Conservation (phyloP, 2,329 filamentous ascomycete species). For the Diplodia scrobiculata region DNA sequence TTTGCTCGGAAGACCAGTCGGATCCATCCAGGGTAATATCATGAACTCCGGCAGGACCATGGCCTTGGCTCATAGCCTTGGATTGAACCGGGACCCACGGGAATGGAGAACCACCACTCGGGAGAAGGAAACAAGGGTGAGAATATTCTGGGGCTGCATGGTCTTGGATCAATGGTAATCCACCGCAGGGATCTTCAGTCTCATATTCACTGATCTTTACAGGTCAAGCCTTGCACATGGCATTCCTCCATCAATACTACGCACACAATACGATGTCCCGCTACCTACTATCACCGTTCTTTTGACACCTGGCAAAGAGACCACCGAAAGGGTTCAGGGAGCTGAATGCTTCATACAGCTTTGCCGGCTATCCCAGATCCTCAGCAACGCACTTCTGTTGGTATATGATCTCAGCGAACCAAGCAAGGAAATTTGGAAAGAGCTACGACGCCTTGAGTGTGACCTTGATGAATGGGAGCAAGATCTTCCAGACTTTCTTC, state of each 20-base stretch:
- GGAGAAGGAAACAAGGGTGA: conserved; percentile 56
- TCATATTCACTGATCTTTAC: not conserved
- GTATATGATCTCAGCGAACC: conserved; percentile 44
- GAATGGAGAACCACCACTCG: conserved; percentile 55
- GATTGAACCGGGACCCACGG: conserved; percentile 58
- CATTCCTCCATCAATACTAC: conserved; percentile 56
- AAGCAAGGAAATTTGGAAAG: conserved; percentile 36
- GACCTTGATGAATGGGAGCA: conserved; percentile 42
- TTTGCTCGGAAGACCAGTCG: conserved; percentile 46
- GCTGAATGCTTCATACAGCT: conserved; percentile 57
- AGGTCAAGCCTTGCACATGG: conserved; percentile 59
- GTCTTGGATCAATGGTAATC: conserved; percentile 57
- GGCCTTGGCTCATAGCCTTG: conserved; percentile 58
- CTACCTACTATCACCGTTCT: conserved; percentile 51
- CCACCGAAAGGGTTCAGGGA: conserved; percentile 48
- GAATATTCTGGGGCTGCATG: conserved; percentile 60
- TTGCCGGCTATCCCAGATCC: conserved; percentile 52
- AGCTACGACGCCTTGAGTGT: conserved; percentile 40
- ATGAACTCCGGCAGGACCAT: conserved; percentile 58
- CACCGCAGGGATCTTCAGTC: conserved; percentile 35
- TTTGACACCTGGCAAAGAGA: conserved; percentile 43
- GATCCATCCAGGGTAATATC: conserved; percentile 52
- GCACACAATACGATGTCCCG: conserved; percentile 60
- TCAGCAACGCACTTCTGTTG: conserved; percentile 46
- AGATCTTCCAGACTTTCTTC: conserved; percentile 42